These are phyloP conservation scores for Arctostaphylos glauca DNA, from an alignment of 148 eudicot species.

Conservation along the genomic window DNA sequence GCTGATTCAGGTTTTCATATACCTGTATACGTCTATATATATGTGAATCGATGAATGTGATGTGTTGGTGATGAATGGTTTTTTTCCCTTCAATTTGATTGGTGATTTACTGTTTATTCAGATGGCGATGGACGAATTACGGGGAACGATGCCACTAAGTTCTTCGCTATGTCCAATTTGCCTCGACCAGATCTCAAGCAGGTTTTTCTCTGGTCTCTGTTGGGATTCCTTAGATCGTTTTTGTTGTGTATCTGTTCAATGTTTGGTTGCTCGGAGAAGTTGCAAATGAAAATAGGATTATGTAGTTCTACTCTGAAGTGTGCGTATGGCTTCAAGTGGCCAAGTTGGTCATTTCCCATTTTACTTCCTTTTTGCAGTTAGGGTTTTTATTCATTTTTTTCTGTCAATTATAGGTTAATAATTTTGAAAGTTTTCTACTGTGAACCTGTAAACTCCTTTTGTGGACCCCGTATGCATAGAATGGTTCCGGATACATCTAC, in stretches of 20 bases:
- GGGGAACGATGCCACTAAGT: slow-evolving; percentile 63
- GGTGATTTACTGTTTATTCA: slow-evolving; percentile 13
- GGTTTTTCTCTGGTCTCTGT: slow-evolving; percentile 25
- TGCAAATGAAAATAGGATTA: too few species aligned
- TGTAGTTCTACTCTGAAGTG: neutral
- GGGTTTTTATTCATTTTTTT: too few species aligned
- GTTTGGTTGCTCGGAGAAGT: neutral
- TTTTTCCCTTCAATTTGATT: neutral
- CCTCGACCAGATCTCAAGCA: slow-evolving; percentile 65
- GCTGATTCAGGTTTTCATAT: slow-evolving; percentile 59
- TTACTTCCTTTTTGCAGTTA: too few species aligned
- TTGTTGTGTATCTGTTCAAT: neutral
- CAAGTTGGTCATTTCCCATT: too few species aligned
- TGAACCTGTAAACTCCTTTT: too few species aligned
- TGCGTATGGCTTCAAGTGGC: too few species aligned
- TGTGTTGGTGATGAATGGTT: neutral
- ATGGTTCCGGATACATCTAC: too few species aligned
- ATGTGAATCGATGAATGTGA: neutral
- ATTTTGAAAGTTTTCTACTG: too few species aligned
- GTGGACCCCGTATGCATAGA: too few species aligned
- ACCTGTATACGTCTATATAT: neutral
- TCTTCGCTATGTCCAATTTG: slow-evolving; percentile 62
- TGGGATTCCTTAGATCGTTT: neutral
- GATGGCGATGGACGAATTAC: slow-evolving; percentile 82
- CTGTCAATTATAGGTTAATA: too few species aligned